Evolutionary conservation across 441 rosid genomes (phyloP), one percentile per base, ranked within the genome.

Genomic region (Arabidopsis hybrid): DNA sequence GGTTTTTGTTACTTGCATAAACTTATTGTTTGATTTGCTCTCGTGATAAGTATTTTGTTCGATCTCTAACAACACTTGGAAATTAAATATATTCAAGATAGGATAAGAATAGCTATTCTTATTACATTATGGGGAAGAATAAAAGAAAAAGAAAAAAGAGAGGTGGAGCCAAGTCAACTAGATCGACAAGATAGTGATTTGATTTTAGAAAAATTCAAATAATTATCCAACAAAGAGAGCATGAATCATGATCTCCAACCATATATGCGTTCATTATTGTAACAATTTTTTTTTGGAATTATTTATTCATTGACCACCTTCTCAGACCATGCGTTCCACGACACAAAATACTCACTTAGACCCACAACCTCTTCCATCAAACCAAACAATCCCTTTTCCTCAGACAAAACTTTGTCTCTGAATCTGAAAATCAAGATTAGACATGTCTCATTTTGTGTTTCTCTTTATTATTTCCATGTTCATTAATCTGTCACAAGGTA

Each of bases 161-260:
- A 13, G 57, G 26, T 69, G 12, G 47, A 50, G 42, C 60, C 32
- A 50, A 50, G 67, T 60, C 67, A 71, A 71, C 34, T 31, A 39
- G 51, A 50, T 71, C 32, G 74, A 49, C 18, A 50, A 61, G 60
- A 50, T 71, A 38, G 51, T 43, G 60, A 50, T 50, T 31, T 55
- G 10, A 16, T 55, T 13, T 55, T 31, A 31, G 18, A 55, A 53
- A 31, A 29, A 6, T 13, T 55, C 60, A 29, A 55, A 55, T 69
- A 16, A 76, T 39, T 57, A 56, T 18, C 61, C 66, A 76, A 63
- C 75, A 69, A 76, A 76, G 38, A 47, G 36, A 76, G 45, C 71
- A 76, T 76, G 26, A 21, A 21, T 21, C 60, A 76, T 76, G 61
- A 56, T 76, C 75, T 76, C 66, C 62, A 69, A 69, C 75, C 79